Evolutionary conservation across 1,284 basidiomycete genomes (phyloP).

Genomic region (Dichomitus squalens): DNA sequence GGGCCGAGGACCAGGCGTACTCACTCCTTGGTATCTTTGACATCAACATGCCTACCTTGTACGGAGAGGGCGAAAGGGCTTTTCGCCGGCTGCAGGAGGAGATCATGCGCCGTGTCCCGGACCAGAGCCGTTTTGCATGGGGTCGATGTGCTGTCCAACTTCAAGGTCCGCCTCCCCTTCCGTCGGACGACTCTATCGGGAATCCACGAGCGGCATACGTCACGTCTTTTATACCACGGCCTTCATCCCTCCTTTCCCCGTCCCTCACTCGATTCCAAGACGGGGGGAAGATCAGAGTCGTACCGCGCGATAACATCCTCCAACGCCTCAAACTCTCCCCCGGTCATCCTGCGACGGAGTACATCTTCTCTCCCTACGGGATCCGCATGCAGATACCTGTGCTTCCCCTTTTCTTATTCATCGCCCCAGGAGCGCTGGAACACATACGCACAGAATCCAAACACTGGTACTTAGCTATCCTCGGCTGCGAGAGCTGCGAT

Average conservation of each 20-base stretch:
- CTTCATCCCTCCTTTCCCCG: neutral
- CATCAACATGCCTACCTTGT: too few species aligned
- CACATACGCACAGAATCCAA: too few species aligned
- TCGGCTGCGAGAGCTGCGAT: neutral
- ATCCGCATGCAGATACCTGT: neutral
- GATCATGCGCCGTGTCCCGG: neutral
- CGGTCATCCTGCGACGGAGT: neutral
- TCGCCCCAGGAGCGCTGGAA: neutral
- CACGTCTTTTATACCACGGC: neutral
- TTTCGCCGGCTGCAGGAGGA: too few species aligned
- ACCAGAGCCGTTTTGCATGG: conserved; percentile 3
- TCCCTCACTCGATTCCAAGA: neutral
- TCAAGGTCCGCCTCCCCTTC: neutral
- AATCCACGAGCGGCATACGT: neutral
- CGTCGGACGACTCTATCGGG: too few species aligned
- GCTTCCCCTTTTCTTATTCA: neutral
- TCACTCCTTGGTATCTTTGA: too few species aligned
- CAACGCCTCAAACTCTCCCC: neutral
- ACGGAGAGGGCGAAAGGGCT: too few species aligned
- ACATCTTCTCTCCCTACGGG: neutral
- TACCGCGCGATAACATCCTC: neutral
- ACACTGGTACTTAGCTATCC: neutral
- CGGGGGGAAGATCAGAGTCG: neutral
- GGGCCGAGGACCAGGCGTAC: neutral
- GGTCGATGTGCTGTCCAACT: too few species aligned